Conservation (phyloP, 495 filamentous ascomycete species). For the Hyaloscypha bicolor region DNA sequence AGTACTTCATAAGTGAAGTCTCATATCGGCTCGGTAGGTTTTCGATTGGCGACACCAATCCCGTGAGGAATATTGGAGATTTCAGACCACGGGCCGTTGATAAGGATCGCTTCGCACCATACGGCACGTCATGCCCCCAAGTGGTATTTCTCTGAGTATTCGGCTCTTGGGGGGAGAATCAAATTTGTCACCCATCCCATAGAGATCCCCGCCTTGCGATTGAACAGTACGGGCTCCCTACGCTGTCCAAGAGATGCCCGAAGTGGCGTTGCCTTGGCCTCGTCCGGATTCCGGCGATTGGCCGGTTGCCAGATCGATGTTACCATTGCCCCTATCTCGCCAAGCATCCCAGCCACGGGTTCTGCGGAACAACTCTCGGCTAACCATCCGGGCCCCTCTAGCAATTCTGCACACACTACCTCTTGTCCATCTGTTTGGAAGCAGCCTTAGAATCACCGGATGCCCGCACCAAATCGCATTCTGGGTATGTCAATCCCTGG, state of each 20-base stretch:
- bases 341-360: not conserved
- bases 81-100: slow-evolving; percentile 40
- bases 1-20: slow-evolving; percentile 28
- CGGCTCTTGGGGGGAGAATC: slow-evolving; percentile 34
- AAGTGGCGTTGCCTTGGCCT: slow-evolving; percentile 32
- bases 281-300: slow-evolving; percentile 35
- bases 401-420: not conserved
- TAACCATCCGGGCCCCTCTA: not conserved
- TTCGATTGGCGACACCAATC: not conserved
- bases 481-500: not conserved
- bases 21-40: slow-evolving; percentile 11
- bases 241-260: slow-evolving; percentile 34
- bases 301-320: slow-evolving; percentile 35
- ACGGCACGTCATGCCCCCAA: slow-evolving; percentile 37
- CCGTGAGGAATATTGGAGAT: slow-evolving; percentile 36
- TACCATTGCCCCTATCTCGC: slow-evolving; percentile 15
- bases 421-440: not conserved
- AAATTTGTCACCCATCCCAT: slow-evolving; percentile 35
- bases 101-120: slow-evolving; percentile 43
- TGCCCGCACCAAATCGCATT: not conserved
- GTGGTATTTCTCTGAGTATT: slow-evolving; percentile 42
- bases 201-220: slow-evolving; percentile 40
- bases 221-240: slow-evolving; percentile 34
- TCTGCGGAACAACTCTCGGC: not conserved
- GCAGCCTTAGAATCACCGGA: not conserved